Percentiles rank a stretch among this genome's conserved stretches.
phyloP scores from a whole-genome alignment of 148 eudicot species.

The Camellia sinensis region DNA sequence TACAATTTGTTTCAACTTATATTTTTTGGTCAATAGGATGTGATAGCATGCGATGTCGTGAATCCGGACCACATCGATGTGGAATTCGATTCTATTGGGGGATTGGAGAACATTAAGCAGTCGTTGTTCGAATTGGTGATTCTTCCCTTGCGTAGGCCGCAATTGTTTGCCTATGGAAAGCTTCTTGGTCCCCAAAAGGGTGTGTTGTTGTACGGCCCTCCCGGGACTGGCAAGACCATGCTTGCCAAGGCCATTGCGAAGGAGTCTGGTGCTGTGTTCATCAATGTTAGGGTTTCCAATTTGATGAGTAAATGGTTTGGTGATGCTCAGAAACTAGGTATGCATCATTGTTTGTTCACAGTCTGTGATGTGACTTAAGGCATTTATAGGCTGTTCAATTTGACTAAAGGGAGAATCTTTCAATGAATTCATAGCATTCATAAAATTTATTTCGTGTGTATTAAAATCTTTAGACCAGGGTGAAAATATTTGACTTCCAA shows the following conservation, averaged over 20 bases:
- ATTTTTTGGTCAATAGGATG: slow-evolving; percentile 45
- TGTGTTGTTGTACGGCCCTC: slow-evolving; percentile 84
- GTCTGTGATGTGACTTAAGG: background rate
- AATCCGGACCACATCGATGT: slow-evolving; percentile 83
- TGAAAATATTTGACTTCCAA: background rate
- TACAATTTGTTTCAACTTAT: background rate
- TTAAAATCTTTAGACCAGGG: background rate
- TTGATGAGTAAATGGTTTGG: slow-evolving; percentile 97
- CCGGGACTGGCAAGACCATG: slow-evolving; percentile 93
- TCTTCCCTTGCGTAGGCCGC: slow-evolving; percentile 77
- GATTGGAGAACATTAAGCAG: slow-evolving; percentile 67
- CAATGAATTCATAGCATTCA: background rate
- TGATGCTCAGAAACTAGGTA: slow-evolving; percentile 88
- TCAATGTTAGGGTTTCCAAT: slow-evolving; percentile 74
- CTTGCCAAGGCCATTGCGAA: slow-evolving; percentile 92
- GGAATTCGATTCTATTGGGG: slow-evolving; percentile 72
- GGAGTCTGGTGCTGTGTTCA: slow-evolving; percentile 88
- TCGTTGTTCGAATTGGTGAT: slow-evolving; percentile 71
- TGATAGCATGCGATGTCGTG: slow-evolving; percentile 80
- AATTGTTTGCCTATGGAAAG: slow-evolving; percentile 71
- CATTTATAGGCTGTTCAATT: background rate
- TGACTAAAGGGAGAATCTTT: background rate
- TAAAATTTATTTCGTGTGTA: background rate
- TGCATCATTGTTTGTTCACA: slow-evolving; percentile 3
- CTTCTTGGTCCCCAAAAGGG: slow-evolving; percentile 87